phyloP scores from a whole-genome alignment of 192 early-diverging fungal species.

The Endogone sp. region DNA sequence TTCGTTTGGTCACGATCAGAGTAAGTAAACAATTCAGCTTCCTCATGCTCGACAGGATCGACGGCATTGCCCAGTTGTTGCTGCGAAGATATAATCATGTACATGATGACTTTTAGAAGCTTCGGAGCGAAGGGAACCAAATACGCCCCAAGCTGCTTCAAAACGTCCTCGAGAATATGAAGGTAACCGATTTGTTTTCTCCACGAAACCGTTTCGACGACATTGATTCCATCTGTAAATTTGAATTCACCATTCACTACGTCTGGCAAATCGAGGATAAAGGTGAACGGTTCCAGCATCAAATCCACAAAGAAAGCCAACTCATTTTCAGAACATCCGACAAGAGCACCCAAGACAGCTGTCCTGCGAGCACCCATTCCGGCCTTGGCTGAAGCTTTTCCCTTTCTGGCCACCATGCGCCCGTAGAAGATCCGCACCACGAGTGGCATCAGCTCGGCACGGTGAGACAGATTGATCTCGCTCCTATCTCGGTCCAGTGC shows the following conservation, averaged over 20 bases:
- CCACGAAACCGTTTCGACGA: conserved; percentile 25
- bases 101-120: conserved; percentile 70
- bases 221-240: conserved; percentile 26
- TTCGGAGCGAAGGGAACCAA: conserved; percentile 69
- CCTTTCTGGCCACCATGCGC: conserved; percentile 76
- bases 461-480: conserved; percentile 61
- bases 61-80: conserved; percentile 33
- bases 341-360: conserved; percentile 81
- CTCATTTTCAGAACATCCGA: conserved; percentile 61
- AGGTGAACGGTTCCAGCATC: conserved; percentile 75
- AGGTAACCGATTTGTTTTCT: conserved; percentile 82
- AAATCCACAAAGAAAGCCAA: conserved; percentile 72
- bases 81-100: conserved; percentile 68
- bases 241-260: conserved; percentile 28
- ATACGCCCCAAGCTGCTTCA: conserved; percentile 77
- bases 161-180: conserved; percentile 69
- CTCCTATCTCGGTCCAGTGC: conserved; percentile 58
- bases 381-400: conserved; percentile 67
- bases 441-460: conserved; percentile 67
- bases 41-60: conserved; percentile 7
- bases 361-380: conserved; percentile 68
- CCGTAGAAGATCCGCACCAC: conserved; percentile 87
- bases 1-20: conserved; percentile 8
- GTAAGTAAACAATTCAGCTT: not conserved
- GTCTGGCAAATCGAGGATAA: conserved; percentile 21